Base-by-base conservation (phyloP, 2,329 filamentous ascomycete genomes). In the Myriosclerotinia curreyana region DNA sequence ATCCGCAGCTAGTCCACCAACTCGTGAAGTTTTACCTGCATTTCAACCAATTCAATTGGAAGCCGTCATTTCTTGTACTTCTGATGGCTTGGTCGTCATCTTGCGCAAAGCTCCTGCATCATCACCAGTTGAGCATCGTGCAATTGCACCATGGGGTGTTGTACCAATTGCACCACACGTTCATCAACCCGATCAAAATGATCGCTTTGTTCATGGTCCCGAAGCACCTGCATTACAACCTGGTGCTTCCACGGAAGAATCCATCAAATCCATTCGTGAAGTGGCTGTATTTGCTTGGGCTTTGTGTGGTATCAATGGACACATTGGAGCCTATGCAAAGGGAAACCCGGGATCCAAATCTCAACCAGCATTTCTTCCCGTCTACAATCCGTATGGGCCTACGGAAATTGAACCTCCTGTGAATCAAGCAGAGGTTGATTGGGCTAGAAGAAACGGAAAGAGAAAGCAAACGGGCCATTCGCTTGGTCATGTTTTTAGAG, bases 221-320 rank as follows among this genome's bases (percentile, higher is more conserved):
- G 59, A 80, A 74, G 66, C 76, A 76, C 52, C 74, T 76, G 67
- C 78, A 76, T 12, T 79, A 77, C 66, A 75, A 75, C 76, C 76
- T 15, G 79, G 80, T 67, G 83, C 83, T n/a, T 84, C 85, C 46
- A 79, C 82, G 22, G 73, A 81, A 54, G 81, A 85, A 34, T 82
- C 86, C 62, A 85, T 95, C 71, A 82, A 83, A 62, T 89, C 88
- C 3, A 96, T 96, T 69, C 86, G 89, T 64, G 91, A 95, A 62
- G 89, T 93, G 55, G 91, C 90, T 1, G 89, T 95, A n/a, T 95
- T 96, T 74, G 91, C 91, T 12, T 96, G 91, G 91, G 88, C 87
- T 1, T 77, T 94, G 14, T 85, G 87, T 31, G 90, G 90, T 28
- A 93, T 93, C 78, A 94, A 95, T 74, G 88, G 88, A 17, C 87